phyloP scores from a whole-genome alignment of 805 yeast species.

The Candida andamanensis region DNA sequence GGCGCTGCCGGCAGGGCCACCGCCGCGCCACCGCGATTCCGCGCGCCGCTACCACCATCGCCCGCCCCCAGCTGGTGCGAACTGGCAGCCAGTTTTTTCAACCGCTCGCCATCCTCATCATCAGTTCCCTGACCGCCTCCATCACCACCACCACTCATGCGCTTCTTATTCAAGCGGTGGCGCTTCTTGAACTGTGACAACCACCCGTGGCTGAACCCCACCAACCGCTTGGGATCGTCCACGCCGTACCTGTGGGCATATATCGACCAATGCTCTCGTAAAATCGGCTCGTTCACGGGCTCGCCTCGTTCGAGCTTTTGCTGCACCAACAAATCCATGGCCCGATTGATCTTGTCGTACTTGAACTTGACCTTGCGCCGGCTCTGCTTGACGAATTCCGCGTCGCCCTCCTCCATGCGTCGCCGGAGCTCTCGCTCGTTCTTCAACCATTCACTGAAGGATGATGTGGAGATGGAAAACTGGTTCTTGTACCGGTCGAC shows the following conservation, averaged over 20 bases:
- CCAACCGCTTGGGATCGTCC: slow-evolving; percentile 53
- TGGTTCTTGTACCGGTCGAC: slow-evolving; percentile 48
- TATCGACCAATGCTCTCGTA: slow-evolving; percentile 52
- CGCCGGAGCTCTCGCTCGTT: slow-evolving; percentile 46
- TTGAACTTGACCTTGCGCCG: slow-evolving; percentile 48
- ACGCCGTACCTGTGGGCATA: slow-evolving; percentile 55
- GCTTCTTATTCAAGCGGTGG: slow-evolving; percentile 41
- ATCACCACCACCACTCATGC: slow-evolving; percentile 15
- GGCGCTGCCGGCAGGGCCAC: slow-evolving; percentile 3
- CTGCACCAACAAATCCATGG: slow-evolving; percentile 52
- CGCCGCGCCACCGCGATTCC: neutral
- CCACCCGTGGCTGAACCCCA: slow-evolving; percentile 60
- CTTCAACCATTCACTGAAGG: slow-evolving; percentile 59
- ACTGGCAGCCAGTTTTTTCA: neutral
- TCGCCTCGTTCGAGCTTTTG: slow-evolving; percentile 38
- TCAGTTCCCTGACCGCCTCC: slow-evolving; percentile 2
- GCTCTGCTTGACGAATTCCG: slow-evolving; percentile 27
- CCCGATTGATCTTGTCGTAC: slow-evolving; percentile 53
- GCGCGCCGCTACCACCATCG: neutral
- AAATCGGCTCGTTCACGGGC: slow-evolving; percentile 49
- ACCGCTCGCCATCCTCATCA: neutral
- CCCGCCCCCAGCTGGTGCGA: neutral
- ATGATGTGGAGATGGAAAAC: slow-evolving; percentile 54
- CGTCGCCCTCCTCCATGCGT: slow-evolving; percentile 34
- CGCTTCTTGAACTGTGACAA: slow-evolving; percentile 55